Base-by-base conservation (phyloP, 805 yeast species). In the Candida sithepensis region DNA sequence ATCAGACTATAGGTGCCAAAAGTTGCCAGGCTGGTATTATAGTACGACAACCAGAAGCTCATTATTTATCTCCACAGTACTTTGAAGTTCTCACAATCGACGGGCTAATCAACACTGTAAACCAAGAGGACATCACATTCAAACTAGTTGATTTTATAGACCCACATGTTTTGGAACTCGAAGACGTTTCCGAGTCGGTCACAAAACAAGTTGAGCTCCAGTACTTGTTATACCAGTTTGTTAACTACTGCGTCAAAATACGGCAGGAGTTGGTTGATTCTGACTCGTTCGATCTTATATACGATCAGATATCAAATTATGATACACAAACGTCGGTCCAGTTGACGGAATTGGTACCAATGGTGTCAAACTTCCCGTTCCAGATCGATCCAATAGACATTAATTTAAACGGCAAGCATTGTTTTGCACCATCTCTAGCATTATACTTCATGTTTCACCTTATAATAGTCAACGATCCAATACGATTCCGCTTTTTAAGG, bases 391-490 rank as follows among this genome's bases (percentile, higher is more conserved):
- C 28, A 13, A 13, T 19, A 7, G 20, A 39, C 22, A n/a, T 22
- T 24, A 24, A 24, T n/a, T n/a, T n/a, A n/a, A 2, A 2, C 2
- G 26, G 18, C 3, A 22, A 39, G 14, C 19, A 7, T 23, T 2
- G 23, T n/a, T 39, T 24, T 4, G 28, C 32, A 39, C 41, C 41
- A 22, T 4, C 26, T 3, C 14, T 28, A 5, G 36, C 43, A 19
- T 44, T 59, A 2, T 42, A 45, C 13, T 45, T 60, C 8, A 49
- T 62, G 3, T 39, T 54, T 16, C 67, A 64, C 47, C 43, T 53
- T 14, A 23, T 54, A n/a, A 43, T 61, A 24, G 39, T 45, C 14
- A 55, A 56, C 39, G 66, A 64, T 44, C 66, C 67, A 3, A 49
- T 55, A 7, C 55, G 56, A 34, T 64, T 57, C 39, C 36, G 68